These are phyloP conservation scores for Trichoderma asperelloides DNA, from an alignment of 495 filamentous ascomycete genomes.

Conservation along the genomic window DNA sequence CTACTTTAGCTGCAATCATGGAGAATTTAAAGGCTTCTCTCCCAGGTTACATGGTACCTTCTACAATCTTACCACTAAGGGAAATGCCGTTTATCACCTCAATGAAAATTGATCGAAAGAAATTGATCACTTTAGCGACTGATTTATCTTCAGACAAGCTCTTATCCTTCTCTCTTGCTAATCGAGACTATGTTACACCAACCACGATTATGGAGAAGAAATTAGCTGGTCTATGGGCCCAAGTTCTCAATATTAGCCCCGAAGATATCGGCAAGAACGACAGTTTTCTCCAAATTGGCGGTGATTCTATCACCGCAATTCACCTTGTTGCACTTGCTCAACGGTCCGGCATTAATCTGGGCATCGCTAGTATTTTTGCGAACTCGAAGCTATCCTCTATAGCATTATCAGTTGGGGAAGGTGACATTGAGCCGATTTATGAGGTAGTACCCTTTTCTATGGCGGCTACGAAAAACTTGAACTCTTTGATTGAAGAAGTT, in stretches of 20 bases:
- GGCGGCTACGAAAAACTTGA: not conserved
- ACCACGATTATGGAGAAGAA: constrained; percentile 14
- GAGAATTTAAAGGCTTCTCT: not conserved
- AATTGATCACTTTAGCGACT: not conserved
- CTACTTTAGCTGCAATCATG: not conserved
- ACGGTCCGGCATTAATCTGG: not conserved
- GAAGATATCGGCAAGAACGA: constrained; percentile 3
- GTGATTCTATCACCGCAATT: constrained; percentile 6
- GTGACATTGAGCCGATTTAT: not conserved
- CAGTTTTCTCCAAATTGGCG: constrained; percentile 40
- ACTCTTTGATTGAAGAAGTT: not conserved
- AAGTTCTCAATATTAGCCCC: constrained; percentile 14
- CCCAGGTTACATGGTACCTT: constrained; percentile 4
- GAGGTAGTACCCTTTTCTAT: not conserved
- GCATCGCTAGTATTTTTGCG: not conserved
- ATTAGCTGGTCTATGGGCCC: constrained; percentile 18
- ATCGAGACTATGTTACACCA: constrained; percentile 20
- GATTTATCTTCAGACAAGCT: not conserved
- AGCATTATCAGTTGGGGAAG: not conserved
- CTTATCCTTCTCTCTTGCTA: constrained; percentile 23
- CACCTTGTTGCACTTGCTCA: not conserved
- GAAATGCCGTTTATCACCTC: constrained; percentile 8
- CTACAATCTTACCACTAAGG: not conserved
- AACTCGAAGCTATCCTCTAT: not conserved
- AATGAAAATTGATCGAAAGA: constrained; percentile 6